phyloP scores from a whole-genome alignment of 306 rosid species.

The Cicer cuneatum region DNA sequence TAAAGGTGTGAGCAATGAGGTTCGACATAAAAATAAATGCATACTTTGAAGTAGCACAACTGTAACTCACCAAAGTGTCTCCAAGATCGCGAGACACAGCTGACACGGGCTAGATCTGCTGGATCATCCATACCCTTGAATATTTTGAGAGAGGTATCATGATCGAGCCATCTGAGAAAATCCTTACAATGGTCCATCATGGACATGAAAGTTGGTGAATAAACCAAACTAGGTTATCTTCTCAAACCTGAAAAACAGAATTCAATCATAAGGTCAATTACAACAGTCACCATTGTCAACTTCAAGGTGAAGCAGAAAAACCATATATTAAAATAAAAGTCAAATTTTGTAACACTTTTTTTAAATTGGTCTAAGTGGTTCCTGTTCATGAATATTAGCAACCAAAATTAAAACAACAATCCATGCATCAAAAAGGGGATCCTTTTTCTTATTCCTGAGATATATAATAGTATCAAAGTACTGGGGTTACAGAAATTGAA shows the following conservation, averaged over 20 bases:
- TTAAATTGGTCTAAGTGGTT: not conserved
- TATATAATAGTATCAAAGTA: not conserved
- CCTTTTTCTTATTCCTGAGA: constrained; percentile 4
- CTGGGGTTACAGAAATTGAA: constrained; percentile 1
- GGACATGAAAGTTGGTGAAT: constrained; percentile 24
- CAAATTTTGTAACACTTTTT: not conserved
- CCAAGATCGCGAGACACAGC: constrained; percentile 75
- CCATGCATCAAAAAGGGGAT: not conserved
- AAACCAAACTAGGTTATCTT: constrained; percentile 40
- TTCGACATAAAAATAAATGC: not conserved
- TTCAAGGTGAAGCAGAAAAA: constrained; percentile 29
- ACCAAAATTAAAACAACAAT: constrained; percentile 12
- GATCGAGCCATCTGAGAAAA: constrained; percentile 59
- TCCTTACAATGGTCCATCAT: constrained; percentile 56
- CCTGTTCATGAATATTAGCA: constrained; percentile 14
- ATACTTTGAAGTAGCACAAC: constrained; percentile 33
- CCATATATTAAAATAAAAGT: not conserved
- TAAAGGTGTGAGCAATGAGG: not conserved
- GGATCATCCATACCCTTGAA: constrained; percentile 67
- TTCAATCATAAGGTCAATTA: constrained; percentile 32
- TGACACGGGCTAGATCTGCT: constrained; percentile 60
- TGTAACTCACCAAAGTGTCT: constrained; percentile 69
- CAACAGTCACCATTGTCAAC: constrained; percentile 32
- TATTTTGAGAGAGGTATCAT: constrained; percentile 58
- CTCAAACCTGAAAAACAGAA: constrained; percentile 55